A percentile compares a stretch with the other conserved stretches of the same genome.
Evolutionary conservation across 345 rosid genomes (phyloP).

Genomic region (Brassica napus): Da-Ae NC_063443.1:827001-827500

Average conservation of each 20-base stretch:
- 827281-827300: conserved; percentile 89
- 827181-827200: conserved; percentile 41
- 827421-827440: conserved; percentile 79
- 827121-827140: conserved; percentile 43
- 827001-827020: not conserved
- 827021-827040: not conserved
- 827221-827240: conserved; percentile 66
- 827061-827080: not conserved
- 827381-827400: conserved; percentile 79
- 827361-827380: conserved; percentile 79
- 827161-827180: conserved; percentile 60
- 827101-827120: not conserved
- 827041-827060: conserved; percentile 14
- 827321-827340: conserved; percentile 88
- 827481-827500: conserved; percentile 37
- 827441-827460: conserved; percentile 72
- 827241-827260: conserved; percentile 75
- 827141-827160: conserved; percentile 94
- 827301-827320: conserved; percentile 84
- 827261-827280: conserved; percentile 67
- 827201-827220: conserved; percentile 48
- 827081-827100: not conserved
- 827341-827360: conserved; percentile 50
- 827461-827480: conserved; percentile 95
- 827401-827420: conserved; percentile 75